Percentiles rank a stretch among this genome's conserved stretches.
Conservation (phyloP, 257 asterid genomes). For the Solanum appendiculatum region DNA sequence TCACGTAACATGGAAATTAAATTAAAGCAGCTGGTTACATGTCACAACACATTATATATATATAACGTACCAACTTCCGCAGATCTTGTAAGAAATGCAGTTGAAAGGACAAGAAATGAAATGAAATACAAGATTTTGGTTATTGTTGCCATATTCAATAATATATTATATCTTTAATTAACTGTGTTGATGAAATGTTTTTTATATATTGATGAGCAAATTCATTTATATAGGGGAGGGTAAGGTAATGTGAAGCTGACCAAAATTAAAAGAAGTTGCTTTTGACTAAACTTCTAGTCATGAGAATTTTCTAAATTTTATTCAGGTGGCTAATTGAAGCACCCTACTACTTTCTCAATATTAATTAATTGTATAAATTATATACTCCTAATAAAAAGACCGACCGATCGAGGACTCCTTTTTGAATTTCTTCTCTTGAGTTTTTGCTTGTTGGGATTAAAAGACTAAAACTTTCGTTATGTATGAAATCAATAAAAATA, state of each 20-base stretch:
- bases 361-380: neutral
- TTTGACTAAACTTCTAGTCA: neutral
- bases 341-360: neutral
- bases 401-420: neutral
- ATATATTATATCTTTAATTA: neutral
- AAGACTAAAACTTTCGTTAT: neutral
- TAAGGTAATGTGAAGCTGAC: neutral
- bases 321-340: neutral
- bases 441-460: neutral
- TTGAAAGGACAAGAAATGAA: neutral
- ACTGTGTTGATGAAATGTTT: neutral
- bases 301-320: neutral
- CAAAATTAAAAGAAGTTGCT: neutral
- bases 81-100: constrained; percentile 16
- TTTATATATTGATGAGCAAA: neutral
- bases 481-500: too few species aligned
- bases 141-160: neutral
- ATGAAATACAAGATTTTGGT: neutral
- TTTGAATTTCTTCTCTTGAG: neutral
- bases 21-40: too few species aligned
- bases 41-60: neutral
- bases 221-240: neutral
- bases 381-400: neutral
- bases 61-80: constrained; percentile 37
- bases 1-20: neutral